Conservation (phyloP, 192 early-diverging fungal species). For the Coemansia sp. region DNA sequence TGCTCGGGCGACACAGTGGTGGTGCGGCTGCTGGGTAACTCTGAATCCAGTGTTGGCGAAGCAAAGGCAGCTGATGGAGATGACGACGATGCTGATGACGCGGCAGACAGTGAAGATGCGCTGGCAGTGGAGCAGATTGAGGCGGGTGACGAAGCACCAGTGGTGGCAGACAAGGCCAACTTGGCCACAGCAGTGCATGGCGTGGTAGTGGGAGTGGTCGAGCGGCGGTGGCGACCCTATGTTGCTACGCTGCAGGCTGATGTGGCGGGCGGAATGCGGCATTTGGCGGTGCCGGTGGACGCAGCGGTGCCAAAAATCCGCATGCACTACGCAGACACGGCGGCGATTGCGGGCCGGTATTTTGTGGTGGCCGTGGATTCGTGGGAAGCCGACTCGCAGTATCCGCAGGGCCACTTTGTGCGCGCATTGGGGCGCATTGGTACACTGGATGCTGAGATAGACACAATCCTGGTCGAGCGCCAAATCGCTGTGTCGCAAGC, state of each 20-base stretch:
- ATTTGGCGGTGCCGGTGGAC: constrained; percentile 70
- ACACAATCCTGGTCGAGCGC: constrained; percentile 74
- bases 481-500: constrained; percentile 74
- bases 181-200: constrained; percentile 14
- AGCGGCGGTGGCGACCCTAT: constrained; percentile 73
- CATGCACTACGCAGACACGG: constrained; percentile 64
- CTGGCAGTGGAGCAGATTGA: constrained; percentile 24
- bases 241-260: constrained; percentile 71
- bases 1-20: constrained; percentile 66
- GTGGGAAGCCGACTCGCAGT: constrained; percentile 69
- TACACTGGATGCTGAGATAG: constrained; percentile 70
- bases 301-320: constrained; percentile 71
- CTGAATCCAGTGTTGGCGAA: neutral
- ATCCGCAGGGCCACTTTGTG: constrained; percentile 78
- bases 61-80: constrained; percentile 2
- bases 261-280: constrained; percentile 55
- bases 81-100: neutral
- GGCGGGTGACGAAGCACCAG: constrained; percentile 24
- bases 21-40: constrained; percentile 54
- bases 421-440: constrained; percentile 65
- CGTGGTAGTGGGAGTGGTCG: constrained; percentile 61
- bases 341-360: constrained; percentile 58
- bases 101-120: constrained; percentile 9
- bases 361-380: constrained; percentile 74
- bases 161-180: neutral